Conservation (phyloP, 306 rosid genomes). For the Inga laurina region DNA sequence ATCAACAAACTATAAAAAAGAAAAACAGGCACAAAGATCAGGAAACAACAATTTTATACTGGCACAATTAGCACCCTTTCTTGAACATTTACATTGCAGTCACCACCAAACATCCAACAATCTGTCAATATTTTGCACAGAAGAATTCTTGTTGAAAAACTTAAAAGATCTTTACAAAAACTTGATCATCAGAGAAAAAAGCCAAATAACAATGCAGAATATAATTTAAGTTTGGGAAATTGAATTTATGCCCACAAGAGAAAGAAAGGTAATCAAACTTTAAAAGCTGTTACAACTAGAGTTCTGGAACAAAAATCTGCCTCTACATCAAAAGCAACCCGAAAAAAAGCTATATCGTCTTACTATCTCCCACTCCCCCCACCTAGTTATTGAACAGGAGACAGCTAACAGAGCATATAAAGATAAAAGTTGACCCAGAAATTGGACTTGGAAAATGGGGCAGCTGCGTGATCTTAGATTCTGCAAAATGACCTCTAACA, state of each 20-base stretch:
- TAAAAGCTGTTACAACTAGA: background rate
- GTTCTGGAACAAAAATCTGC: background rate
- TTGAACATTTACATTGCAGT: background rate
- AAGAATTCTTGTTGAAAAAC: background rate
- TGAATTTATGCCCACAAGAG: background rate
- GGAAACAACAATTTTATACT: background rate
- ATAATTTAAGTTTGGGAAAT: background rate
- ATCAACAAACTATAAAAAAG: background rate
- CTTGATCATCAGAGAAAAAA: background rate
- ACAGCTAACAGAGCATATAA: background rate
- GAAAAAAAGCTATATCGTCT: conserved; percentile 9
- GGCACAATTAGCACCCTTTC: background rate
- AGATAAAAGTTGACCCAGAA: conserved; percentile 12
- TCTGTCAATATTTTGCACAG: background rate
- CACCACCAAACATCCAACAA: background rate
- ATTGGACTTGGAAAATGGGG: background rate
- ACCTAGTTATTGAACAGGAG: conserved; percentile 3
- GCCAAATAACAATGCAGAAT: background rate
- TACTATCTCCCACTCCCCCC: background rate
- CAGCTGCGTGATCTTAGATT: background rate
- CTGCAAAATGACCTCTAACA: background rate
- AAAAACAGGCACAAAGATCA: background rate
- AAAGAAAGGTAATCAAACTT: background rate
- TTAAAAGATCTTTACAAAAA: background rate
- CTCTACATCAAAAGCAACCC: conserved; percentile 23